Base-by-base conservation (phyloP, 2,329 filamentous ascomycete genomes). In the Xylaria sp. region DNA sequence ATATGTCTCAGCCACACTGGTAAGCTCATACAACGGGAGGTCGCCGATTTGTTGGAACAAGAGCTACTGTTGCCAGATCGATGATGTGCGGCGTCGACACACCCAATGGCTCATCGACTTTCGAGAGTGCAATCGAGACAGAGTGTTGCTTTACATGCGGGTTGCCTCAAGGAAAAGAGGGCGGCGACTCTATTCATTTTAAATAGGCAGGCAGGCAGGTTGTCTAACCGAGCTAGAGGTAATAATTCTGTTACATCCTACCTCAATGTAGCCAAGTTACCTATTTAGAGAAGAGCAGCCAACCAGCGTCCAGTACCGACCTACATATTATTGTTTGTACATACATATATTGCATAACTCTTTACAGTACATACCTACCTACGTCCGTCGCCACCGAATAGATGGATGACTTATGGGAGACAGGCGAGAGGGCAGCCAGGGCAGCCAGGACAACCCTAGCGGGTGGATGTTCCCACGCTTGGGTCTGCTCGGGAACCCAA, bases 401-500 rank as follows among this genome's bases (percentile, higher is more conserved):
- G 45, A 58, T n/a, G 27, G 39, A 45, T 45, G 39, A 45, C 39
- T 7, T 14, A 19, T 17, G 6, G 17, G 17, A 47, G 42, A 17
- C 4, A 8, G 42, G 17, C 6, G 3, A 4, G 39, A 42, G 12
- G 39, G 39, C 8, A 17, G 42, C 39, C 8, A 14, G 36, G 42
- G 17, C 42, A n/a, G 7, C 14, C n/a, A 47, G 8, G n/a, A 4
- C 42, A 19, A 68, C 51, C 65, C 61, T 45, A 61, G 56, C 50
- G 24, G 21, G 55, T 64, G 55, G 47, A 12, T 63, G 61, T 55
- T 55, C 32, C 34, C 56, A 61, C 19, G 65, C 61, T 68, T 24
- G 51, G 51, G 19, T n/a, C 51, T 54, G 51, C 30, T 54, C 66
- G 66, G 66, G 57, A 68, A 53, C 6, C 62, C 36, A 68, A 62